These are phyloP conservation scores for Termitomyces eurrhizus DNA, from an alignment of 768 basidiomycete genomes.

Conservation along the genomic window DNA sequence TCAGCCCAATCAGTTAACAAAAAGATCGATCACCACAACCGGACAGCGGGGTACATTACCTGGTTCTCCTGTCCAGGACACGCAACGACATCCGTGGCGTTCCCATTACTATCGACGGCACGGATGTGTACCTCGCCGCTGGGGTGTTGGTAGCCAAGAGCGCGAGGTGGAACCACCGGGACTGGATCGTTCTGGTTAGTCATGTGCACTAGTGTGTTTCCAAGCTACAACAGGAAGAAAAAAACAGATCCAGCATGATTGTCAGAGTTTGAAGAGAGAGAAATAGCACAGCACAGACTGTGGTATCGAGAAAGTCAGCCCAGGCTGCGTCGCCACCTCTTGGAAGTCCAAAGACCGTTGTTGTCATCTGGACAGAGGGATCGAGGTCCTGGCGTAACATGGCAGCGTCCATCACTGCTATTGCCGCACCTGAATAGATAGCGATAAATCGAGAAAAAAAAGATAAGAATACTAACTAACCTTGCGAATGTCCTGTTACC, in stretches of 20 bases:
- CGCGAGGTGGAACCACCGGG: slow-evolving; percentile 32
- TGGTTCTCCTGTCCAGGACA: slow-evolving; percentile 39
- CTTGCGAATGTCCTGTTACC: slow-evolving; percentile 40
- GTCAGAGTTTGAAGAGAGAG: neutral
- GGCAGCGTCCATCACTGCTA: slow-evolving; percentile 41
- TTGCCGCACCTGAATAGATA: slow-evolving; percentile 31
- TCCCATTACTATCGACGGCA: slow-evolving; percentile 23
- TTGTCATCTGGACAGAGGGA: slow-evolving; percentile 26
- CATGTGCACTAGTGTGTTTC: slow-evolving; percentile 25
- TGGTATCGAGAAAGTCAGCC: slow-evolving; percentile 38
- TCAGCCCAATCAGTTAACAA: neutral
- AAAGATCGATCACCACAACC: neutral
- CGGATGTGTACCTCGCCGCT: slow-evolving; percentile 39
- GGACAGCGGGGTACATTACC: neutral
- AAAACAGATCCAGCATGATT: neutral
- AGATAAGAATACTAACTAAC: slow-evolving; percentile 14
- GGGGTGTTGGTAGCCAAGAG: slow-evolving; percentile 34
- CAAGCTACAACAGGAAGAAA: slow-evolving; percentile 15
- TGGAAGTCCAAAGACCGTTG: slow-evolving; percentile 39
- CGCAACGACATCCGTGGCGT: slow-evolving; percentile 23
- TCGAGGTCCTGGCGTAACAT: slow-evolving; percentile 35
- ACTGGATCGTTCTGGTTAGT: slow-evolving; percentile 42
- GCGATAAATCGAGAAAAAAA: neutral
- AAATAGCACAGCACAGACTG: slow-evolving; percentile 14
- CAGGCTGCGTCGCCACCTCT: slow-evolving; percentile 41